phyloP scores from a whole-genome alignment of 1,284 basidiomycete species.

The Rhodotorula sp. region DNA sequence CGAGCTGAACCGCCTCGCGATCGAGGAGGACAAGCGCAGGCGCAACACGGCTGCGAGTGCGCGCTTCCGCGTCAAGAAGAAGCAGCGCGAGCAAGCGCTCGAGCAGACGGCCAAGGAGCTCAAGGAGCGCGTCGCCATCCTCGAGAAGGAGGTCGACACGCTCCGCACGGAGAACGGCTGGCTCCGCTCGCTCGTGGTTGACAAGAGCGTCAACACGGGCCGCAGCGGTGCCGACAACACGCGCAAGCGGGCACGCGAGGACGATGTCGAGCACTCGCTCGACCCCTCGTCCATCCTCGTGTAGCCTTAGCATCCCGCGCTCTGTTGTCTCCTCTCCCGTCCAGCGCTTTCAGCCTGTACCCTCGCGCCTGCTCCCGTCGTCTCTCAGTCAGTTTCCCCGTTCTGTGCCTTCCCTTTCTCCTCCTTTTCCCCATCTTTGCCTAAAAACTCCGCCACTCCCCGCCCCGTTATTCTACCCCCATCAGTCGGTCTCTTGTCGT shows the following conservation, averaged over 20 bases:
- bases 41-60: slow-evolving; percentile 82
- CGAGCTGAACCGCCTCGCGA: slow-evolving; percentile 35
- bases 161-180: slow-evolving; percentile 91
- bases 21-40: slow-evolving; percentile 83
- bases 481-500: slow-evolving; percentile 4
- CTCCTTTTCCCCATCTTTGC: neutral
- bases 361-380: too few relatives aligned
- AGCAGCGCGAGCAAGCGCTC: slow-evolving; percentile 91
- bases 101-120: slow-evolving; percentile 88
- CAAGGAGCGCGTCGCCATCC: slow-evolving; percentile 74
- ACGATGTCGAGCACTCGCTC: slow-evolving; percentile 13
- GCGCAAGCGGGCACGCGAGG: slow-evolving; percentile 28
- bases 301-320: neutral
- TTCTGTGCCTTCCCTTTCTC: neutral
- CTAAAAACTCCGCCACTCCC: neutral
- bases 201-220: slow-evolving; percentile 29
- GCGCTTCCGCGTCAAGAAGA: slow-evolving; percentile 97
- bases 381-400: too few relatives aligned
- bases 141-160: slow-evolving; percentile 85
- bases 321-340: neutral
- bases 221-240: slow-evolving; percentile 30
- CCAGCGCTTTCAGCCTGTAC: neutral
- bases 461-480: neutral
- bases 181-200: slow-evolving; percentile 89
- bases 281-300: slow-evolving; percentile 22